These are phyloP conservation scores for Trichoderma asperellum DNA, from an alignment of 2,329 filamentous ascomycete genomes.

Conservation along the genomic window DNA sequence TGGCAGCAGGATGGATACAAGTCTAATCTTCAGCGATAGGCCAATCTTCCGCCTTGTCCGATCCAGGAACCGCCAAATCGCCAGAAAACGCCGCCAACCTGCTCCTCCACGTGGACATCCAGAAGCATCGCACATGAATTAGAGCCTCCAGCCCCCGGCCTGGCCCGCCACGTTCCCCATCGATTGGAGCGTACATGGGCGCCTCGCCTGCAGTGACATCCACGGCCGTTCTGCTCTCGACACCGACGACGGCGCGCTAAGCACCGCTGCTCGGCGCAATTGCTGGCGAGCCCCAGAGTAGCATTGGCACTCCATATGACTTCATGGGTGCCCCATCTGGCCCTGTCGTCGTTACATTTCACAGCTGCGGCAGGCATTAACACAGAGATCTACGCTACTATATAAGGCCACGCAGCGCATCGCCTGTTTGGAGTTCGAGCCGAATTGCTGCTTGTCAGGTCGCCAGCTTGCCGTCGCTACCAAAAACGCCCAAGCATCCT, in stretches of 20 bases:
- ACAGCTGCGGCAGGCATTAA: not conserved
- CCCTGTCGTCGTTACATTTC: conserved; percentile 15
- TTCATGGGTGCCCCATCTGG: not conserved
- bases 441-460: not conserved
- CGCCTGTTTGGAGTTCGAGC: not conserved
- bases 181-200: conserved; percentile 36
- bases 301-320: conserved; percentile 19
- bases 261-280: conserved; percentile 21
- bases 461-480: conserved; percentile 2
- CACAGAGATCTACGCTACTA: not conserved
- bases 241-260: conserved; percentile 25
- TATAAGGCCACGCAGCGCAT: conserved; percentile 11
- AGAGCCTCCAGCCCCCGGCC: conserved; percentile 25
- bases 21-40: not conserved
- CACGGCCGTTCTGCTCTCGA: conserved; percentile 22
- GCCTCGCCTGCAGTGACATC: not conserved
- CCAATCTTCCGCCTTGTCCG: not conserved
- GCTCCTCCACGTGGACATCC: conserved; percentile 13
- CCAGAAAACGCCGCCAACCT: not conserved
- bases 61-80: conserved; percentile 13
- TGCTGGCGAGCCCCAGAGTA: conserved; percentile 24
- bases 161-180: conserved; percentile 37
- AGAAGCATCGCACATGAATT: not conserved
- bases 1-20: not conserved
- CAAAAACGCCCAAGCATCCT: not conserved